These are phyloP conservation scores for Aspergillus novoparasiticus DNA, from an alignment of 2,329 filamentous ascomycete species.

Conservation along the genomic window DNA sequence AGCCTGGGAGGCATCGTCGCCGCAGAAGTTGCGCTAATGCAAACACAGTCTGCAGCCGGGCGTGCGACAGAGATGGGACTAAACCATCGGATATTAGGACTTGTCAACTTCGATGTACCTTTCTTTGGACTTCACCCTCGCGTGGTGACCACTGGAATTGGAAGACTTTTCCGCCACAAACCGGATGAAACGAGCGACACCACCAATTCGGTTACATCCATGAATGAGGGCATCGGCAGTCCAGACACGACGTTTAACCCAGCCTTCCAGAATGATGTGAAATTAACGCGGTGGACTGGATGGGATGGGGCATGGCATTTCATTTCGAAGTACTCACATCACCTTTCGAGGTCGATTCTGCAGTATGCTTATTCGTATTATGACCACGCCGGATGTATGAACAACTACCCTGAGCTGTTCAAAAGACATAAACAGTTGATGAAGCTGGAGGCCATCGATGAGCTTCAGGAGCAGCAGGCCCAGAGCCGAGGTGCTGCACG, in stretches of 20 bases:
- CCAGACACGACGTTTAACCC: constrained; percentile 5
- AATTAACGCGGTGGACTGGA: constrained; percentile 4
- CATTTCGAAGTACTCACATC: constrained; percentile 8
- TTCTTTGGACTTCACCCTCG: constrained; percentile 88
- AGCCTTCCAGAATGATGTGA: constrained; percentile 9
- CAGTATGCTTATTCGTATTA: constrained; percentile 13
- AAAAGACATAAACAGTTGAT: constrained; percentile 70
- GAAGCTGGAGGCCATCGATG: constrained; percentile 58
- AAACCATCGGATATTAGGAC: constrained; percentile 76
- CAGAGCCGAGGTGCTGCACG: constrained; percentile 51
- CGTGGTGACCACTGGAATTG: constrained; percentile 78
- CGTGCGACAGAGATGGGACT: neutral
- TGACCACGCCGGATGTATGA: constrained; percentile 59
- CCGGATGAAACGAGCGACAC: constrained; percentile 6
- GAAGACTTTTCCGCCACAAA: constrained; percentile 66
- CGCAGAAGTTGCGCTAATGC: constrained; percentile 73
- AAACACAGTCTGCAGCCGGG: constrained; percentile 7
- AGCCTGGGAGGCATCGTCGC: constrained; percentile 86
- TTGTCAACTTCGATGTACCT: constrained; percentile 81
- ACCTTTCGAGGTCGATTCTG: constrained; percentile 6
- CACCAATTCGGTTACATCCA: neutral
- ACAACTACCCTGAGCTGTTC: constrained; percentile 72
- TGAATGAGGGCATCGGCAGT: neutral
- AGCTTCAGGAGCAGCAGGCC: constrained; percentile 43
- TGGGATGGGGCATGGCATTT: constrained; percentile 14